These are phyloP conservation scores for Arthrobotrys iridis DNA, from an alignment of 2,329 filamentous ascomycete genomes.

Conservation along the genomic window DNA sequence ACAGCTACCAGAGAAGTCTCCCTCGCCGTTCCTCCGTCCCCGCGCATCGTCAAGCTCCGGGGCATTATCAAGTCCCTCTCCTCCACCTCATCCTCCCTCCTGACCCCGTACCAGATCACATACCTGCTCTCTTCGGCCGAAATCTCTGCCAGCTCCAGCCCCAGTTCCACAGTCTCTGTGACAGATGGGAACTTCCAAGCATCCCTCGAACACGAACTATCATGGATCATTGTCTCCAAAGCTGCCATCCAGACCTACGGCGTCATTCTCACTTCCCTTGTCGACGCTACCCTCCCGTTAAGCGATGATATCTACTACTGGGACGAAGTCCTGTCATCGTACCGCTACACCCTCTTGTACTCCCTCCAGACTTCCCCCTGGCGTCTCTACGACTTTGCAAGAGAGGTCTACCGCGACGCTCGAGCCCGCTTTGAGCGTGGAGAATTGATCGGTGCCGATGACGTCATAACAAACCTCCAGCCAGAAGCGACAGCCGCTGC, in stretches of 20 bases:
- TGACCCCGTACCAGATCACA: conserved; percentile 71
- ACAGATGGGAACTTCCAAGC: conserved; percentile 60
- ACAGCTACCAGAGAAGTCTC: conserved; percentile 59
- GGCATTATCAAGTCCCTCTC: conserved; percentile 76
- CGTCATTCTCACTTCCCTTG: conserved; percentile 76
- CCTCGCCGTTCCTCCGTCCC: conserved; percentile 64
- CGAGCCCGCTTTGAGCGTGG: conserved; percentile 32
- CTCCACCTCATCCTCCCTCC: conserved; percentile 71
- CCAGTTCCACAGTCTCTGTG: conserved; percentile 53
- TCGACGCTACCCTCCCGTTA: conserved; percentile 84
- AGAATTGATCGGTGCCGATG: conserved; percentile 27
- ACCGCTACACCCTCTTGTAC: conserved; percentile 81
- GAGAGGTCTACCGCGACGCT: conserved; percentile 74
- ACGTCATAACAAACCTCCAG: conserved; percentile 21
- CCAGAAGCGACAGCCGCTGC: conserved; percentile 10
- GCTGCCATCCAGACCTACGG: conserved; percentile 92
- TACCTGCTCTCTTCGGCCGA: conserved; percentile 72
- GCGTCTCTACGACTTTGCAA: conserved; percentile 76
- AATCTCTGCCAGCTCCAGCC: conserved; percentile 63
- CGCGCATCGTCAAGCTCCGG: conserved; percentile 70
- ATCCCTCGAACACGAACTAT: conserved; percentile 78
- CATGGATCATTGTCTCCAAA: conserved; percentile 92
- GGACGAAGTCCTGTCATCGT: conserved; percentile 85
- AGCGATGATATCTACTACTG: conserved; percentile 94
- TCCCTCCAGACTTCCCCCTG: conserved; percentile 84